Conservation (phyloP, 1,139 yeast genomes). For the Zygosaccharomyces sapae region DNA sequence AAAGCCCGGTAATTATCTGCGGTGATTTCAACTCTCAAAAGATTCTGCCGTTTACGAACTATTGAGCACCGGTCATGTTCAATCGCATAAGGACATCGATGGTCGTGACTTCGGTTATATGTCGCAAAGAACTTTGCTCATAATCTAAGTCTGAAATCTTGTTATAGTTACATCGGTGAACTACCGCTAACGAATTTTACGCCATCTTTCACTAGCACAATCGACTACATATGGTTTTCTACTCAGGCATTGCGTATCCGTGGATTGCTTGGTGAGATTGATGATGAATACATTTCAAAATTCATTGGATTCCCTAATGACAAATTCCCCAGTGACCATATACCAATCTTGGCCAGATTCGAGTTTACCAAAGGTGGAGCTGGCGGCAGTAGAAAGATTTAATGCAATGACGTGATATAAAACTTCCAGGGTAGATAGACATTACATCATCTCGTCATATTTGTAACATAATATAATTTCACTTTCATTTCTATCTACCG, state of each 20-base stretch:
- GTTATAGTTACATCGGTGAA: slow-evolving; percentile 81
- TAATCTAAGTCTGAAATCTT: slow-evolving; percentile 74
- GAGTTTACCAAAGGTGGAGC: slow-evolving; percentile 56
- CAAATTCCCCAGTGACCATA: slow-evolving; percentile 91
- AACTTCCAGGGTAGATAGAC: slow-evolving; percentile 6
- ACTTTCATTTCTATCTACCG: background rate
- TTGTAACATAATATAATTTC: slow-evolving; percentile 7
- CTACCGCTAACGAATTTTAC: slow-evolving; percentile 92
- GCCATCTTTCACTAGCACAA: slow-evolving; percentile 87
- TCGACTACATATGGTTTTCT: slow-evolving; percentile 95
- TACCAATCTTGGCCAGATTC: slow-evolving; percentile 75
- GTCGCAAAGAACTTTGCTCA: slow-evolving; percentile 85
- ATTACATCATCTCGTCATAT: slow-evolving; percentile 7
- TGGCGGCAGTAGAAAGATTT: slow-evolving; percentile 31
- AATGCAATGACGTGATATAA: slow-evolving; percentile 10
- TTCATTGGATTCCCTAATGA: slow-evolving; percentile 93
- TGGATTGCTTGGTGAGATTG: slow-evolving; percentile 83
- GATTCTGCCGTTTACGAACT: slow-evolving; percentile 91
- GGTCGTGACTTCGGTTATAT: slow-evolving; percentile 89
- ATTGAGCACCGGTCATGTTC: slow-evolving; percentile 71
- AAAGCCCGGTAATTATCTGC: slow-evolving; percentile 73
- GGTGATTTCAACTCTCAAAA: slow-evolving; percentile 92
- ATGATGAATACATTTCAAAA: slow-evolving; percentile 66
- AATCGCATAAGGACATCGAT: slow-evolving; percentile 71
- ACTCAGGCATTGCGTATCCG: slow-evolving; percentile 73